Evolutionary conservation across 2,329 filamentous ascomycete species (phyloP).

Genomic region (Helminthosporium solani): DNA sequence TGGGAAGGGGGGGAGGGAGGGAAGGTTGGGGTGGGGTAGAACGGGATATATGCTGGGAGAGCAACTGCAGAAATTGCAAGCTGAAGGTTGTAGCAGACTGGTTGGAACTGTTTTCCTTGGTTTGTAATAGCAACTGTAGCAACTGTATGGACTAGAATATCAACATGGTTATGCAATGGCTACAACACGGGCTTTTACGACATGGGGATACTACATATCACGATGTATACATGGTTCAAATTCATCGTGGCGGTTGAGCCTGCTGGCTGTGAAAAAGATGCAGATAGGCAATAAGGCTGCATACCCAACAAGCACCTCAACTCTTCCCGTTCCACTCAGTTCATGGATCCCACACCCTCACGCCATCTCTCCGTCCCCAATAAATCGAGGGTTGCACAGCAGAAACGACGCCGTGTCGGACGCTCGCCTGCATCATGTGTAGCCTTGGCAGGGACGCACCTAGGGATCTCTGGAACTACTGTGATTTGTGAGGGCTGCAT

Average conservation of each 20-base stretch:
- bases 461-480: background rate
- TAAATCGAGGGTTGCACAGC: background rate
- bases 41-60: too few species aligned
- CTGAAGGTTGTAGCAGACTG: background rate
- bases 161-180: too few species aligned
- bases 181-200: too few species aligned
- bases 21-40: too few species aligned
- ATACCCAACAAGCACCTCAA: background rate
- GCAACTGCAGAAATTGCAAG: background rate
- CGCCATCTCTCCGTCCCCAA: background rate
- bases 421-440: background rate
- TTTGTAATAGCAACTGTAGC: too few species aligned
- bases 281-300: background rate
- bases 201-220: too few species aligned
- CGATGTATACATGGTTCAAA: too few species aligned
- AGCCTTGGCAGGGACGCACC: background rate
- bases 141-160: too few species aligned
- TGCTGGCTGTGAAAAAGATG: too few species aligned
- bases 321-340: background rate
- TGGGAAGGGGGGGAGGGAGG: too few species aligned
- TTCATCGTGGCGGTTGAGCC: too few species aligned
- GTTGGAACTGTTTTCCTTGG: conserved; percentile 2
- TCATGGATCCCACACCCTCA: background rate
- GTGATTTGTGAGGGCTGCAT: background rate
- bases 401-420: background rate